Base-by-base conservation (phyloP, 2,329 filamentous ascomycete genomes). In the Venturia aucupariae region DNA sequence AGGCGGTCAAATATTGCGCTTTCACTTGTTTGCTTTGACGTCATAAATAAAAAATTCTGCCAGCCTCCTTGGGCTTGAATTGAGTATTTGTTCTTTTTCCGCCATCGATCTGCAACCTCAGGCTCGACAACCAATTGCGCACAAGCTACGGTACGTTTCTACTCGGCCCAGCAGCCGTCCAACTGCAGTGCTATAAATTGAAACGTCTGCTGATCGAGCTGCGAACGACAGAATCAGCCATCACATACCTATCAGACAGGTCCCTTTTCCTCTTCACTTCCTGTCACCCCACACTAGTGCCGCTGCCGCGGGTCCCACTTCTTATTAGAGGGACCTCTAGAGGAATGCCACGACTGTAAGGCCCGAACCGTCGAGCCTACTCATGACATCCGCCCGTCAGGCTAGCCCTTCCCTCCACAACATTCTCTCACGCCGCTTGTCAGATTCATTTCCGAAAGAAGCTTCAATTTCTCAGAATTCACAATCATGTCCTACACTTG, bases 111-210 rank as follows among this genome's bases (percentile, higher is more conserved):
- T 32, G 15, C 44, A 54, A 6, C 17, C 24, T 32, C 35, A 38
- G 11, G 7, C 35, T n/a, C 44, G 13, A 48, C 41, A 22, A 22
- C n/a, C n/a, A 17, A 7, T 55, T 55, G 48, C 27, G 48, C 48
- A 32, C 32, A 32, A 32, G 19, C 17, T 10, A 57, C 35, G 51
- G 51, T 57, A 35, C 51, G 15, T 57, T 57, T 35, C 30, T 6
- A 35, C 22, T 51, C 51, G 30, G 27, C 51, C 51, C 51, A 57
- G 51, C 51, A 57, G 35, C 51, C 51, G 27, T 57, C 27, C 51
- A 35, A n/a, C 27, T 57, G 51, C 30, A 57, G 17, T 35, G 15
- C 7, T 57, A 57, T 22, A 35, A n/a, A 32, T 57, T n/a, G 51
- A 35, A 57, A n/a, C 35, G 15, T 57, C 51, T 57, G 51, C 51